Conservation (phyloP, 495 filamentous ascomycete genomes). For the Penicillium cinerascens region DNA sequence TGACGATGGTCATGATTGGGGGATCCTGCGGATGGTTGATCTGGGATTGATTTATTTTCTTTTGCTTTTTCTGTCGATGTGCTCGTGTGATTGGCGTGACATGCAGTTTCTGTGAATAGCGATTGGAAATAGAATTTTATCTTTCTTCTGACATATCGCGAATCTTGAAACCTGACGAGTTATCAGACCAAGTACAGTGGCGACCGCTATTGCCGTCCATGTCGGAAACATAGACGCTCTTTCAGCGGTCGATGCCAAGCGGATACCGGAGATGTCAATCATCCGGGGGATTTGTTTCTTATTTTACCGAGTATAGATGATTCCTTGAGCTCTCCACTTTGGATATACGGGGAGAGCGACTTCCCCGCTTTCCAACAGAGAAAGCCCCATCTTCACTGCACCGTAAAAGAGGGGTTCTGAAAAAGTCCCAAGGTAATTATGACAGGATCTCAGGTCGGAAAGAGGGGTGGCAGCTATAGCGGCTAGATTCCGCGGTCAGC, state of each 20-base stretch:
- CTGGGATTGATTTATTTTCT: slow-evolving; percentile 22
- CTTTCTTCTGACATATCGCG: background rate
- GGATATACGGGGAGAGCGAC: slow-evolving; percentile 1
- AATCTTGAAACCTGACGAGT: background rate
- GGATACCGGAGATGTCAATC: no score
- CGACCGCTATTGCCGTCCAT: no score
- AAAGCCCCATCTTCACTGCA: background rate
- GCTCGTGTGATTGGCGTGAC: background rate
- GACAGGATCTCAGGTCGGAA: background rate
- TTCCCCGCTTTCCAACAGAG: background rate
- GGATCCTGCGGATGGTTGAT: slow-evolving; percentile 32
- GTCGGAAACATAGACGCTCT: no score
- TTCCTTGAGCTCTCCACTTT: background rate
- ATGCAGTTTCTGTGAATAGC: slow-evolving; percentile 18
- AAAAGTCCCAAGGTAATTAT: background rate
- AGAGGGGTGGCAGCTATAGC: slow-evolving; percentile 6
- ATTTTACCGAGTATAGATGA: no score
- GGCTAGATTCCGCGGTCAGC: slow-evolving; percentile 4
- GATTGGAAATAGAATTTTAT: background rate
- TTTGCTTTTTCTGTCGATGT: background rate
- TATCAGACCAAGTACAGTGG: background rate
- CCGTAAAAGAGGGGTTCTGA: background rate
- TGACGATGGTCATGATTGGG: slow-evolving; percentile 28
- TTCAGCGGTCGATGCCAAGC: no score
- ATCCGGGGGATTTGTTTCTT: no score